Percentiles rank a stretch among this genome's conserved stretches.
phyloP scores from a whole-genome alignment of 768 basidiomycete species.

The Russula sp. region DNA sequence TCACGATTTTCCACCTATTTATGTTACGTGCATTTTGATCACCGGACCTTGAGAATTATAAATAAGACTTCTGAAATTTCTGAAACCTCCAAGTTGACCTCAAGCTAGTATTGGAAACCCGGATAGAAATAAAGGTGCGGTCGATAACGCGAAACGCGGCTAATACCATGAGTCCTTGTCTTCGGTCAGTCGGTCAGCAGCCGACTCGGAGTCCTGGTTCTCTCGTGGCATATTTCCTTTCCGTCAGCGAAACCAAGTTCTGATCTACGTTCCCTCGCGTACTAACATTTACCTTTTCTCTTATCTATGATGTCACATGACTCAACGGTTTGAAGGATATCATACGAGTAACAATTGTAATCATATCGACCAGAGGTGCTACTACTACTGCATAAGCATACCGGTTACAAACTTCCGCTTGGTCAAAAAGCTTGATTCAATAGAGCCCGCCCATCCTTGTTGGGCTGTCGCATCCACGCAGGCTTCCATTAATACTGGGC shows the following conservation, averaged over 20 bases:
- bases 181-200: too few relatives aligned
- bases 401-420: neutral
- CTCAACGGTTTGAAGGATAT: neutral
- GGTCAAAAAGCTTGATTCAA: neutral
- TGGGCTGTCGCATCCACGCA: neutral
- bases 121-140: neutral
- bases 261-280: neutral
- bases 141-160: neutral
- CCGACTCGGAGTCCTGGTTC: too few relatives aligned
- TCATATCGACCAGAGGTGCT: neutral
- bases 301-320: neutral
- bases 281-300: neutral
- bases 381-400: neutral
- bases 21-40: neutral
- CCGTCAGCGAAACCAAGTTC: neutral
- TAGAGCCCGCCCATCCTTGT: too few relatives aligned
- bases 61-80: neutral
- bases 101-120: neutral
- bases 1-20: neutral
- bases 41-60: neutral
- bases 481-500: slow-evolving; percentile 2
- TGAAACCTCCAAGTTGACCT: neutral
- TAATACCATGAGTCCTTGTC: too few relatives aligned
- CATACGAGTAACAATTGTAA: neutral
- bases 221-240: too few relatives aligned